Conservation (phyloP, 2,329 filamentous ascomycete species). For the Neonectria faginata region DNA sequence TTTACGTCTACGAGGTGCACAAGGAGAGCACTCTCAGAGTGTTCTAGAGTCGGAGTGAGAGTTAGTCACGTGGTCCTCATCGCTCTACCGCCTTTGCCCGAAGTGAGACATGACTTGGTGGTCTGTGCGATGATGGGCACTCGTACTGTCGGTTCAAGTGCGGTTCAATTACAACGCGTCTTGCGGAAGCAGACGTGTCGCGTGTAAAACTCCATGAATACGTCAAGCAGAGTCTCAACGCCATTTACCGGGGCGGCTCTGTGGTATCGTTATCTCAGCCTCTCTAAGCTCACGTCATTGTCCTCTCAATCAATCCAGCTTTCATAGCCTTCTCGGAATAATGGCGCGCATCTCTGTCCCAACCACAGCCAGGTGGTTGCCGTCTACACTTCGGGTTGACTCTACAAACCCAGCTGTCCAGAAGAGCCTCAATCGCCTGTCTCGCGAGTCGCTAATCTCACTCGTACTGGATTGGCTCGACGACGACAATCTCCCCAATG, state of each 20-base stretch:
- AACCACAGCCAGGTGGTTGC: constrained; percentile 76
- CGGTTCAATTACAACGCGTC: constrained; percentile 22
- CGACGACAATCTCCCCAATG: constrained; percentile 70
- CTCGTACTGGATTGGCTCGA: constrained; percentile 84
- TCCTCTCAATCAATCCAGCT: constrained; percentile 26
- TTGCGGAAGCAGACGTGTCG: constrained; percentile 10
- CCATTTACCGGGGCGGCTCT: constrained; percentile 22
- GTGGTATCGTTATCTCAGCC: constrained; percentile 16
- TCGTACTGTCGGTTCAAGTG: neutral
- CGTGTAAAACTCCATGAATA: constrained; percentile 23
- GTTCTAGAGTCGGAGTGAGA: neutral
- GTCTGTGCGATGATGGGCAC: neutral
- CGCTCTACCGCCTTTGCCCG: neutral
- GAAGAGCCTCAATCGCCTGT: constrained; percentile 76
- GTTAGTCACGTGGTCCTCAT: neutral
- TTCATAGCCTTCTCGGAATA: constrained; percentile 18
- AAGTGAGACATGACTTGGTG: neutral
- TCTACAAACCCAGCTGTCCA: constrained; percentile 72
- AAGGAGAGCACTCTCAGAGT: neutral
- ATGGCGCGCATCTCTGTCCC: constrained; percentile 74
- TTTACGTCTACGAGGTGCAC: constrained; percentile 2
- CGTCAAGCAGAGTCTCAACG: constrained; percentile 12
- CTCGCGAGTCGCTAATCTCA: constrained; percentile 76
- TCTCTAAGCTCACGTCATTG: constrained; percentile 19
- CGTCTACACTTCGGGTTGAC: constrained; percentile 77